These are phyloP conservation scores for Ambrosiella beaveri DNA, from an alignment of 2,329 filamentous ascomycete species.

Conservation along the genomic window DNA sequence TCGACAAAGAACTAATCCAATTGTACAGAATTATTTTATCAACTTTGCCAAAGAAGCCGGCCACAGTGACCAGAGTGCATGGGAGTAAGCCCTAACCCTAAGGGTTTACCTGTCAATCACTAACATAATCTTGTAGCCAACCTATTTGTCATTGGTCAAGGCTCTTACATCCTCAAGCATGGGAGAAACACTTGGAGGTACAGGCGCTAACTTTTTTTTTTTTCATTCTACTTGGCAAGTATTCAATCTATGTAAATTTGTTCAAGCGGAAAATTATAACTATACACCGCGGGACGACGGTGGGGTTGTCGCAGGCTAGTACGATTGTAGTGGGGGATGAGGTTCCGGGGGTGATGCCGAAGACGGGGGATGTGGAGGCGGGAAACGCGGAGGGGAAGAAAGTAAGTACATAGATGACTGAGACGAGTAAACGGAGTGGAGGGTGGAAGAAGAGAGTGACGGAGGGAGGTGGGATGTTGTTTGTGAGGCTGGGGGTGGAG, in stretches of 20 bases:
- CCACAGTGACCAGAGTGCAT: constrained; percentile 14
- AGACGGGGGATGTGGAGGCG: background rate
- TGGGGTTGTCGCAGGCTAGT: constrained; percentile 6
- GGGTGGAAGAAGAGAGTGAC: too few relatives aligned
- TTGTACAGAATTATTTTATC: constrained; percentile 31
- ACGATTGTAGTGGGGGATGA: constrained; percentile 3
- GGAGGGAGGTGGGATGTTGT: too few relatives aligned
- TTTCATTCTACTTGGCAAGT: background rate
- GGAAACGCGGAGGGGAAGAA: background rate
- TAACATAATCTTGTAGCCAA: constrained; percentile 20
- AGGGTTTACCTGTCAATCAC: background rate
- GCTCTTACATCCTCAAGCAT: constrained; percentile 40
- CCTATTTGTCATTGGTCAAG: constrained; percentile 41
- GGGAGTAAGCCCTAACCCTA: constrained; percentile 7
- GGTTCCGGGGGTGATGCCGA: background rate
- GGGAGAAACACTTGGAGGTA: background rate
- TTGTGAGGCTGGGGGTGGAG: too few relatives aligned
- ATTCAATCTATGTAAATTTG: constrained; percentile 12
- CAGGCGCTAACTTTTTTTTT: background rate
- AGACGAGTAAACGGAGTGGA: too few relatives aligned
- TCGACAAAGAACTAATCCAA: background rate
- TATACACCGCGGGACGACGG: constrained; percentile 7
- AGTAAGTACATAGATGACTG: too few relatives aligned
- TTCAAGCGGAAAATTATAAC: constrained; percentile 12
- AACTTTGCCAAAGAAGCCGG: constrained; percentile 25